Evolutionary conservation across 2,329 filamentous ascomycete genomes (phyloP).

Genomic region (Paraphoma chrysanthemicola): DNA sequence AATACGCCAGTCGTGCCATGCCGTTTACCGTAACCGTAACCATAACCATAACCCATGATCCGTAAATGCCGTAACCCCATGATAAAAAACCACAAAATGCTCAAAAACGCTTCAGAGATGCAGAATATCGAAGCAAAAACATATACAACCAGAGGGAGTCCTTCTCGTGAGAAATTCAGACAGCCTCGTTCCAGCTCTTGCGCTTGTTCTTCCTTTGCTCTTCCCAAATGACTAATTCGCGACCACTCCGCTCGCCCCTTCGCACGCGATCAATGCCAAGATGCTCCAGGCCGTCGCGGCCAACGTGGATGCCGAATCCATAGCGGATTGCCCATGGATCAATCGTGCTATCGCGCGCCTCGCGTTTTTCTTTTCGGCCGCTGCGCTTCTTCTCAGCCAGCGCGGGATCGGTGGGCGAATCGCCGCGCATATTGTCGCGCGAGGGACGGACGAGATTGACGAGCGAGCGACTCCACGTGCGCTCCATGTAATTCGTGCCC

Average conservation of each 20-base stretch:
- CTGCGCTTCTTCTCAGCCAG: slow-evolving; percentile 22
- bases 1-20: background rate
- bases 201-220: slow-evolving; percentile 38
- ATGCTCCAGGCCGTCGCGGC: slow-evolving; percentile 66
- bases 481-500: slow-evolving; percentile 58
- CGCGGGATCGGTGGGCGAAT: slow-evolving; percentile 26
- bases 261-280: slow-evolving; percentile 65
- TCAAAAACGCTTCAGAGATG: slow-evolving; percentile 1
- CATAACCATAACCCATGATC: background rate
- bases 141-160: background rate
- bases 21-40: too few relatives aligned
- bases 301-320: slow-evolving; percentile 64
- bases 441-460: slow-evolving; percentile 38
- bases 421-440: slow-evolving; percentile 34
- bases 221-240: slow-evolving; percentile 47
- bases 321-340: slow-evolving; percentile 50
- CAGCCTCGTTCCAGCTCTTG: slow-evolving; percentile 32
- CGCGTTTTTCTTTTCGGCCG: slow-evolving; percentile 32
- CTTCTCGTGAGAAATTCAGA: background rate
- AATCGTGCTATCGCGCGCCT: slow-evolving; percentile 36
- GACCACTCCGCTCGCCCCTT: slow-evolving; percentile 40
- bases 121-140: background rate
- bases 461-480: slow-evolving; percentile 35
- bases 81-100: background rate
- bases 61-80: slow-evolving; percentile 1